Base-by-base conservation (phyloP, 495 filamentous ascomycete genomes). In the Penicillium atrosanguineum region DNA sequence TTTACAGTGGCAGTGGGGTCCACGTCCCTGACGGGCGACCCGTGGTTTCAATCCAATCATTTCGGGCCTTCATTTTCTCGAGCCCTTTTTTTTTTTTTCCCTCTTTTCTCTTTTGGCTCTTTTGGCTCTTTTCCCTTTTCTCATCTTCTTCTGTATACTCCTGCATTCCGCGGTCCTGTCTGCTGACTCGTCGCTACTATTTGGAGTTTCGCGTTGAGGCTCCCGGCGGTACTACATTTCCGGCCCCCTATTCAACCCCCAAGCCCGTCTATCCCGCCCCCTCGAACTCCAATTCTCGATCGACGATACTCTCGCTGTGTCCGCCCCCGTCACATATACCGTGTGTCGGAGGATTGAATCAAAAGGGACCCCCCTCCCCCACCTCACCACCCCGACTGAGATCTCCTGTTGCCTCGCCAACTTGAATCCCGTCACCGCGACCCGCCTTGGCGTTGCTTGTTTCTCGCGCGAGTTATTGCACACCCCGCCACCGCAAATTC, bases 361-460 rank as follows among this genome's bases (percentile, higher is more conserved):
- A 21, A 36, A 20, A 23, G 23, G 23, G 23, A 5, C 23, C 23
- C 42, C 43, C 20, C 43, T n/a, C 23, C 23, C 42, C 43, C 20
- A 38, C 12, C 28, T 31, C 25, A 37, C 38, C 25, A 37, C 44
- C 26, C 34, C n/a, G 11, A 25, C 28, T 12, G 31, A 34, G 11
- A 11, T 41, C 45, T n/a, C 6, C 40, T 61, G 63, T 66, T 66
- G 63, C 63, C 63, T 61, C 48, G 63, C 55, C 63, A 66, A 66
- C 63, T 66, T 47, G 28, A 54, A 49, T 41, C 48, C 43, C 40
- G 40, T 38, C 31, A 48, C 50, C 20, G 21, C 55, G 57, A 61
- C 63, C 61, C 51, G 60, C 51, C 57, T 66, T 66, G 63, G 63
- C 63, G 55, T 66, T 66, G 63, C 63, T 66, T 66, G 57, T 64